These are phyloP conservation scores for Hygrocybe coccinea DNA, from an alignment of 768 basidiomycete species.

Conservation along the genomic window DNA sequence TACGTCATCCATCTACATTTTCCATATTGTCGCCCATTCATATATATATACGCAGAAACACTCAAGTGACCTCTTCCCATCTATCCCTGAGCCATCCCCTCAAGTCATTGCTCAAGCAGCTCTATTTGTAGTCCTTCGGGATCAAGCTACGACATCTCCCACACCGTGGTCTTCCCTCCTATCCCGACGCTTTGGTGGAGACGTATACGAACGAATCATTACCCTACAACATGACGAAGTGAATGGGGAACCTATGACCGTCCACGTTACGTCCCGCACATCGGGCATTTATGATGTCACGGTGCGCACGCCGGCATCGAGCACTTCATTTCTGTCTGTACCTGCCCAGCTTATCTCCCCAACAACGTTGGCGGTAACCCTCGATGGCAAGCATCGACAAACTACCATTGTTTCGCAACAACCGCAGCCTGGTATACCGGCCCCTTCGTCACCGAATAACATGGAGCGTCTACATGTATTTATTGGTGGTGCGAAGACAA, in stretches of 20 bases:
- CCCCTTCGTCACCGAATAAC: slow-evolving; percentile 49
- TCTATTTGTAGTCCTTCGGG: slow-evolving; percentile 67
- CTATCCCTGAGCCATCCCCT: slow-evolving; percentile 50
- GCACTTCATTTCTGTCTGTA: slow-evolving; percentile 44
- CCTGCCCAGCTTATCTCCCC: slow-evolving; percentile 52
- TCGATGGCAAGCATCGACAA: slow-evolving; percentile 44
- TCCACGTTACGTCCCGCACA: slow-evolving; percentile 36
- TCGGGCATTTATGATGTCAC: slow-evolving; percentile 51
- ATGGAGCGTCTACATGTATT: slow-evolving; percentile 79
- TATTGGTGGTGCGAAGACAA: slow-evolving; percentile 55
- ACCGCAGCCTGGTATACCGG: slow-evolving; percentile 47
- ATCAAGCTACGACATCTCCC: slow-evolving; percentile 27
- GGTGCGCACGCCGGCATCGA: slow-evolving; percentile 34
- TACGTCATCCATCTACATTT: slow-evolving; percentile 30
- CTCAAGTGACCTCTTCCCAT: slow-evolving; percentile 73
- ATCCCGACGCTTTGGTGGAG: slow-evolving; percentile 76
- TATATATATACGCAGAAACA: slow-evolving; percentile 59
- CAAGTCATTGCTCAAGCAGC: slow-evolving; percentile 75
- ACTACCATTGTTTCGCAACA: slow-evolving; percentile 75
- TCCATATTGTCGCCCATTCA: neutral
- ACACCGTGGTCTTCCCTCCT: slow-evolving; percentile 69
- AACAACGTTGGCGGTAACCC: slow-evolving; percentile 49
- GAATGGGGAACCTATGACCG: slow-evolving; percentile 36
- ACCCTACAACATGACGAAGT: slow-evolving; percentile 55
- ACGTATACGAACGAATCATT: slow-evolving; percentile 57